Base-by-base conservation (phyloP, 1,139 yeast species). In the Yamadazyma conglobata region DNA sequence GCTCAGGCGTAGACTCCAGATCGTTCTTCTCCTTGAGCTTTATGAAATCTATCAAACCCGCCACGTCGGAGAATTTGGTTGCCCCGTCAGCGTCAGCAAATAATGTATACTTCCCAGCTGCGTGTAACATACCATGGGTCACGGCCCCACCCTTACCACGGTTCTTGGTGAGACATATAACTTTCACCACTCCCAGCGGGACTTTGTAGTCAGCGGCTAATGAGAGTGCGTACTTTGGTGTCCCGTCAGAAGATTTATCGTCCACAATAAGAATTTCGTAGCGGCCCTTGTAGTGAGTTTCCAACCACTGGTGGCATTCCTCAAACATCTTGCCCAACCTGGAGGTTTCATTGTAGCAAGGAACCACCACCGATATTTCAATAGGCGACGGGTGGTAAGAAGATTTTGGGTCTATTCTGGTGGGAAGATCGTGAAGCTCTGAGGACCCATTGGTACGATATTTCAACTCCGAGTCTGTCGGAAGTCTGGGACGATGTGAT, bases 21-120 rank as follows among this genome's bases (percentile, higher is more conserved):
- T 38, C 38, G 32, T 56, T 43, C 4, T 21, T 22, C 8, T 19
- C 20, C 9, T 14, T 16, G n/a, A n/a, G n/a, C 8, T 44, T 30
- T 33, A 84, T 64, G 17, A 61, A 58, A 2, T 51, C 55, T 10
- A 79, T 44, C 38, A 91, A 65, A 36, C 73, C 73, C 4, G 54
- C 53, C 15, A 85, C 66, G 52, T 89, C 96, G 14, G 74, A 54
- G 52, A 93, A 91, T 48, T 70, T 71, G 15, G 95, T 83, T 4
- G 98, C 98, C 18, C 98, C 98, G 54, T 91, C 98, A 0, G 98
- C 98, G 58, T 91, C 98, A 4, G 96, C 97, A 65, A 91, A 91
- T 11, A 91, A 68, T 8, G 79, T 77, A 48, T 73, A 80, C 39
- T 69, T 56, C 8, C 98, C 98, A 28, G 87, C 66, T 6, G 80